Evolutionary conservation across 345 rosid genomes (phyloP).

Genomic region (Brassica rapa): DNA sequence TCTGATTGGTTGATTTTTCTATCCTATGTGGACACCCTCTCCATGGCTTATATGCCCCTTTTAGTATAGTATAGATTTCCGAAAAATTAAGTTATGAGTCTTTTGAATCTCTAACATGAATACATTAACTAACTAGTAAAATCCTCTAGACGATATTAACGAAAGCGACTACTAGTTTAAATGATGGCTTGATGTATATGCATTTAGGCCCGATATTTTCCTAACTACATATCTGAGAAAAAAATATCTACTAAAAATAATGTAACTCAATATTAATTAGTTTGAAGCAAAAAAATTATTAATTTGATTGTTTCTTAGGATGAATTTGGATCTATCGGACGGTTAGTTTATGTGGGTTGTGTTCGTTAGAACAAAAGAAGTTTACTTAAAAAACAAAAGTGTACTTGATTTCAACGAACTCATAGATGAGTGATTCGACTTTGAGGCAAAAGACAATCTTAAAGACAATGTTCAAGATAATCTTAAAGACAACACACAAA

Average conservation of each 20-base stretch:
- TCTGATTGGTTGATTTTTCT: no score
- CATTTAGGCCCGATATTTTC: neutral
- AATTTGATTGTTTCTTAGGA: neutral
- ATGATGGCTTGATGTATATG: neutral
- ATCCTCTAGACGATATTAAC: neutral
- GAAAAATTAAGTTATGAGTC: neutral
- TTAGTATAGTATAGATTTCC: neutral
- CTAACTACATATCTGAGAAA: neutral
- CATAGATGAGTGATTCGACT: neutral
- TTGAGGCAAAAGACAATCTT: neutral
- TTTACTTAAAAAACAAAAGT: neutral
- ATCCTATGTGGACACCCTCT: no score
- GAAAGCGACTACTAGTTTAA: neutral
- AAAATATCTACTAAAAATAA: neutral
- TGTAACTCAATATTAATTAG: neutral
- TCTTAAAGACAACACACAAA: neutral
- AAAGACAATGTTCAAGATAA: neutral
- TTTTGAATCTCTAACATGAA: neutral
- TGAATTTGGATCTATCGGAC: neutral
- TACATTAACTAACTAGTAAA: neutral
- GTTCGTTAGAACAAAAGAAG: neutral
- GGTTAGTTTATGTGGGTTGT: neutral
- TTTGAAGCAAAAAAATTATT: neutral
- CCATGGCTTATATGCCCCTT: no score
- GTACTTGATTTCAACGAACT: neutral